Percentiles rank a stretch among this genome's conserved stretches.
These are phyloP conservation scores for Euclidium syriacum DNA, from an alignment of 345 rosid genomes.

Conservation along the genomic window DNA sequence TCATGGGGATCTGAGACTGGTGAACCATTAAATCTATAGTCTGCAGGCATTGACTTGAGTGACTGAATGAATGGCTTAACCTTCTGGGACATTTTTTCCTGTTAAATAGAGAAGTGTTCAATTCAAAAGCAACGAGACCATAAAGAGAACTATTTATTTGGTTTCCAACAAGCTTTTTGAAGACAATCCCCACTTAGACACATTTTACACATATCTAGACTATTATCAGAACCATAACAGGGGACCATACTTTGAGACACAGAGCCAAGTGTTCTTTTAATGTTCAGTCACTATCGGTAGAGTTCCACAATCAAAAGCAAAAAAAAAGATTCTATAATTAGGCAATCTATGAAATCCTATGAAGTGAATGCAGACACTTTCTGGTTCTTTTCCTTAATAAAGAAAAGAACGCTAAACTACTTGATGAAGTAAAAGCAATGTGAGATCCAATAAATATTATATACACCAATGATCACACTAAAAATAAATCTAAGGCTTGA, in stretches of 20 bases:
- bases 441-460: slow-evolving; percentile 14
- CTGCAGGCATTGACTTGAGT: slow-evolving; percentile 72
- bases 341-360: slow-evolving; percentile 13
- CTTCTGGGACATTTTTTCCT: slow-evolving; percentile 55
- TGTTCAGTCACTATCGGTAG: slow-evolving; percentile 38
- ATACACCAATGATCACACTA: background rate
- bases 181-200: slow-evolving; percentile 39
- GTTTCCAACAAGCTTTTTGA: slow-evolving; percentile 35
- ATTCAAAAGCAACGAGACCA: slow-evolving; percentile 26
- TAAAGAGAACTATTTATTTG: slow-evolving; percentile 31
- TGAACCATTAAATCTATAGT: slow-evolving; percentile 50
- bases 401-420: background rate
- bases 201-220: slow-evolving; percentile 33
- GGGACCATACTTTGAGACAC: slow-evolving; percentile 51
- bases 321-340: slow-evolving; percentile 8
- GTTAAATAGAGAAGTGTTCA: slow-evolving; percentile 30
- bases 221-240: slow-evolving; percentile 31
- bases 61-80: slow-evolving; percentile 49
- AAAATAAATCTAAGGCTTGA: background rate
- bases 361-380: slow-evolving; percentile 17
- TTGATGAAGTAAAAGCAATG: slow-evolving; percentile 6
- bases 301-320: slow-evolving; percentile 15
- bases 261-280: slow-evolving; percentile 31
- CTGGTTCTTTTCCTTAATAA: background rate
- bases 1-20: slow-evolving; percentile 38